Base-by-base conservation (phyloP, 495 filamentous ascomycete species). In the Neurospora sp. region DNA sequence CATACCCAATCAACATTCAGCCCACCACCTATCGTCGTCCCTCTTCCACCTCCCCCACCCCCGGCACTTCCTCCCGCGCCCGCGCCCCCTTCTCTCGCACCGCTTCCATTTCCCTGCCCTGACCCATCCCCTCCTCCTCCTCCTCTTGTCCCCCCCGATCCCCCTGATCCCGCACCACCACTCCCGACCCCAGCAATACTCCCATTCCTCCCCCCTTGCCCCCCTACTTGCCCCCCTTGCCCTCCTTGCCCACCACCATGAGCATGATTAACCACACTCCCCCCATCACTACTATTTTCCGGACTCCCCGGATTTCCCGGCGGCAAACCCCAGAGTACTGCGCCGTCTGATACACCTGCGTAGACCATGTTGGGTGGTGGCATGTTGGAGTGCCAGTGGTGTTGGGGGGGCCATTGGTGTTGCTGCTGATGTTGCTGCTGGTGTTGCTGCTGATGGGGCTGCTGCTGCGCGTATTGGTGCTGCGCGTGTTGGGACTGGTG, bases 261-360 rank as follows among this genome's bases (percentile, higher is more conserved):
- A 0, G 7, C 1, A 71, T 71, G 72, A 72, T 77, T 69, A 73
- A 76, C 75, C 1, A 76, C 77, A 10, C 75, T 77, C 3, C 72
- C 76, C 9, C 76, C 72, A 48, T 82, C 82, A 69, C 79, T 83
- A 53, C 77, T 76, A 68, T 75, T 79, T 72, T 78, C 80, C 2
- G 81, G 82, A 40, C 82, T 84, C 4, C 76, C 75, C 4, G 79
- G 72, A 27, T 44, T 42, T 4, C 18, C 27, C 5, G 79, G 81
- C 20, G 83, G 82, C 9, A 85, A 40, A 27, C 82, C 79, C 83
- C 83, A 85, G 18, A 85, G 76, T 0, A 77, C 83, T 68, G 85
- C 83, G 9, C 84, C 82, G 70, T 85, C 83, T 9, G 83, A 82
- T 4, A 85, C 83, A 9, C 84, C 83, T 5, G 81, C 79, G 69